Percentiles rank a stretch among this genome's conserved stretches.
Evolutionary conservation across 306 rosid species (phyloP).

Genomic region (Glycine tomentella): DNA sequence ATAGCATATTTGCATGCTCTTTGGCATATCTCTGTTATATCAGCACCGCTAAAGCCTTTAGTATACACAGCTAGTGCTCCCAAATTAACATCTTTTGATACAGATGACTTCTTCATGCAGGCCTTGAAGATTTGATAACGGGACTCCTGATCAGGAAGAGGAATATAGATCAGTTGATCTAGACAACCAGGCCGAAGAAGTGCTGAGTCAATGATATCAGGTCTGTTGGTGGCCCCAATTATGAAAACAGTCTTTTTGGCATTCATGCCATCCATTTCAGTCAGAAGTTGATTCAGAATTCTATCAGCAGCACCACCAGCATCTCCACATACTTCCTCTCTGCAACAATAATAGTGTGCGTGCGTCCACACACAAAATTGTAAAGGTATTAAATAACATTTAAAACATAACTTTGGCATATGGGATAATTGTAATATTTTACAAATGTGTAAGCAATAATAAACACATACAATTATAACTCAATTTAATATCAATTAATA

Average conservation of each 20-base stretch:
- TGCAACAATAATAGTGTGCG: slow-evolving; percentile 14
- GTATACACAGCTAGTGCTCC: slow-evolving; percentile 57
- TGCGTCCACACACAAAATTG: neutral
- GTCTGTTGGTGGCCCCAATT: slow-evolving; percentile 66
- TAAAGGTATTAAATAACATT: neutral
- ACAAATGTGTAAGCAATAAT: too few relatives aligned
- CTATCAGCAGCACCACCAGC: slow-evolving; percentile 65
- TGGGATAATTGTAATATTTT: too few relatives aligned
- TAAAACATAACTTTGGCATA: too few relatives aligned
- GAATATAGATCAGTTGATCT: slow-evolving; percentile 63
- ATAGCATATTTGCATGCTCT: slow-evolving; percentile 65
- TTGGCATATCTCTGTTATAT: slow-evolving; percentile 61
- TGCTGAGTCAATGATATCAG: slow-evolving; percentile 65
- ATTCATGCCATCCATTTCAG: slow-evolving; percentile 68
- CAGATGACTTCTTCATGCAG: slow-evolving; percentile 63
- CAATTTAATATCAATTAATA: too few relatives aligned
- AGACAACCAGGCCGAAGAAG: slow-evolving; percentile 66
- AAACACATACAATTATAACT: too few relatives aligned
- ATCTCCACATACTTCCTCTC: slow-evolving; percentile 66
- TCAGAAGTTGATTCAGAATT: slow-evolving; percentile 62
- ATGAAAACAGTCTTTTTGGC: slow-evolving; percentile 62
- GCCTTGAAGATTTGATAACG: slow-evolving; percentile 61
- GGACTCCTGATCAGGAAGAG: slow-evolving; percentile 66
- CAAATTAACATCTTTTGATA: slow-evolving; percentile 59
- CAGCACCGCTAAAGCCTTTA: slow-evolving; percentile 67